Evolutionary conservation across 257 asterid species (phyloP), one percentile per base, ranked within the genome.

Genomic region (Voacanga thouarsii): DNA sequence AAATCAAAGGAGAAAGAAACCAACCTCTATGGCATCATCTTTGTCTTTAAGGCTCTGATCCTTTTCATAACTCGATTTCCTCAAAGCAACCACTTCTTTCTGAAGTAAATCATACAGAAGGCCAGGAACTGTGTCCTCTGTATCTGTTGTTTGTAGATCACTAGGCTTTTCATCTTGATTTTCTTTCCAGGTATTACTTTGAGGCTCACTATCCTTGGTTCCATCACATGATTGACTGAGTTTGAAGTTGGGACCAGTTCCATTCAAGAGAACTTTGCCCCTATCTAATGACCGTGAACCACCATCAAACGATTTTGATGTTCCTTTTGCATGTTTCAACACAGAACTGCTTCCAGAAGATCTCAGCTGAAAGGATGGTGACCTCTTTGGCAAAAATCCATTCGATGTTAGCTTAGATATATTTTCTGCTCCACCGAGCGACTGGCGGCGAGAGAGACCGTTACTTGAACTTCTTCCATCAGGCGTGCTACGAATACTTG

Each of bases 251-350:
- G 97, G 91, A 69, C 98, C 99, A 68, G 94, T 80, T 70, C 96
- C 96, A 84, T 89, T 95, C 82, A 93, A 85, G 84, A 95, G 90
- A 82, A 82, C 87, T 89, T 93, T 93, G 77, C 92, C 83, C 87
- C 99, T 85, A 70, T 91, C 98, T 74, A 84, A 64, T 79, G 99
- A 90, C 78, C 99, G 81, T 68, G 99, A 93, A 63, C 98, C 98
- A 77, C 98, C 99, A 80, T 95, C 99, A 82, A 95, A 95, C 44
- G 99, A 95, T 88, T 91, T 95, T 41, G 99, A 95, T 82, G 99
- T 91, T 79, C 97, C 98, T 87, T 95, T 95, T 45, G 99, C 99
- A 83, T 95, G 93, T 86, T 93, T 95, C 87, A 93, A 84, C 72
- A 95, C 92, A 21, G 97, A 56, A 86, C 99, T 91, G 85, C 94